These are phyloP conservation scores for Excoecaria agallocha DNA, from an alignment of 345 rosid species.

Conservation along the genomic window DNA sequence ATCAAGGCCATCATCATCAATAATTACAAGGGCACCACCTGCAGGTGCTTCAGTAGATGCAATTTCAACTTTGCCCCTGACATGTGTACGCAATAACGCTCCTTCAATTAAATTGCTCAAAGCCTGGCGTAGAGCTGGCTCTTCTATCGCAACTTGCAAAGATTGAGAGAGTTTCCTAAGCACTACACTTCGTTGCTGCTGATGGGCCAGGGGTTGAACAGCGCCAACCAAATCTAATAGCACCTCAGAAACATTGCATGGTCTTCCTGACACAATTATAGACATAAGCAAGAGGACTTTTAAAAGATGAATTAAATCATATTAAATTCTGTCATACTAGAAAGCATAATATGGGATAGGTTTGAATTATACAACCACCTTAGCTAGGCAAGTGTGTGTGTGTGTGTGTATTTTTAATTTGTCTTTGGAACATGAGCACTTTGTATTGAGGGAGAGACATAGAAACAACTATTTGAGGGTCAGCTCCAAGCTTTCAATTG, in stretches of 20 bases:
- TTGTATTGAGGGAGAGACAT: background rate
- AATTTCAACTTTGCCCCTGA: conserved; percentile 74
- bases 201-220: conserved; percentile 70
- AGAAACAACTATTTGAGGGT: background rate
- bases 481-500: background rate
- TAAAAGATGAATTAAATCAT: conserved; percentile 10
- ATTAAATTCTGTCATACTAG: background rate
- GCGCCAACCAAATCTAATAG: conserved; percentile 74
- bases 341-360: conserved; percentile 5
- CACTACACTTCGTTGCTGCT: conserved; percentile 70
- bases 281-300: conserved; percentile 36
- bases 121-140: conserved; percentile 84
- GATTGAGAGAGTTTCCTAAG: conserved; percentile 50
- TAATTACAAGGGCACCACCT: conserved; percentile 71
- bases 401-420: no score
- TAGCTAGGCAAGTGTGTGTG: no score
- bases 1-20: conserved; percentile 92
- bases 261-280: conserved; percentile 83
- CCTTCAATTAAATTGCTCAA: conserved; percentile 94
- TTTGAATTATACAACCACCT: background rate
- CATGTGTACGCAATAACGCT: conserved; percentile 81
- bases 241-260: conserved; percentile 76
- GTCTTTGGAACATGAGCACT: background rate
- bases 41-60: conserved; percentile 72
- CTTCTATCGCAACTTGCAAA: conserved; percentile 79